Evolutionary conservation across 441 rosid species (phyloP), one percentile per base, ranked within the genome.

Genomic region (Pelargonium australe): DNA sequence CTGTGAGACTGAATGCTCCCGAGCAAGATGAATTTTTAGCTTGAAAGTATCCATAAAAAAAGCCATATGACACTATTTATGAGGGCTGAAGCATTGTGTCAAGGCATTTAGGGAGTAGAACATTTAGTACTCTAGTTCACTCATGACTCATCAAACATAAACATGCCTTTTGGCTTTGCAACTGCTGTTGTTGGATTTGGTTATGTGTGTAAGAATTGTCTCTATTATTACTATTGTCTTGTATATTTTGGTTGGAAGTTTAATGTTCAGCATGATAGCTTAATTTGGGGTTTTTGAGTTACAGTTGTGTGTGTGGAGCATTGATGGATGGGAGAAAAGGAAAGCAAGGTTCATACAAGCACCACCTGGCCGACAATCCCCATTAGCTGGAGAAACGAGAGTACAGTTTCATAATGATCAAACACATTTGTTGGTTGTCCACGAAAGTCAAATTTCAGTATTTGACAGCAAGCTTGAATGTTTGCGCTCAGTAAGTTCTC

Each of bases 401-500:
- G 98, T 95, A 70, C 99, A 92, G 76, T 95, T 95, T 79, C 98
- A 95, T 81, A 91, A 80, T 70, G 99, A 95, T 72, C 99, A 95
- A 79, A 78, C 82, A 63, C 97, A 89, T 73, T 82, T 95, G 80
- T 87, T 95, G 64, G 97, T 86, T 72, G 99, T 88, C 28, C 98
- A 95, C 41, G 94, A 93, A 80, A 89, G 94, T 64, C 99, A 92
- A 76, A 89, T 95, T 55, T 98, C 97, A n/a, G 84, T 95, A 73
- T 91, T 83, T 64, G 99, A 91, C 68, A 80, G 82, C 80, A 86
- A 84, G 83, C 85, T 89, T 63, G 96, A 89, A 67, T 85, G 91
- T 68, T 72, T 82, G 45, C 85, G 86, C 20, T 78, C 83, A 55
- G 95, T 89, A 76, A 84, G 86, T 82, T 76, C 31, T 73, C 66